Conservation (phyloP, 2,329 filamentous ascomycete species). For the Tolypocladium tropicale region DNA sequence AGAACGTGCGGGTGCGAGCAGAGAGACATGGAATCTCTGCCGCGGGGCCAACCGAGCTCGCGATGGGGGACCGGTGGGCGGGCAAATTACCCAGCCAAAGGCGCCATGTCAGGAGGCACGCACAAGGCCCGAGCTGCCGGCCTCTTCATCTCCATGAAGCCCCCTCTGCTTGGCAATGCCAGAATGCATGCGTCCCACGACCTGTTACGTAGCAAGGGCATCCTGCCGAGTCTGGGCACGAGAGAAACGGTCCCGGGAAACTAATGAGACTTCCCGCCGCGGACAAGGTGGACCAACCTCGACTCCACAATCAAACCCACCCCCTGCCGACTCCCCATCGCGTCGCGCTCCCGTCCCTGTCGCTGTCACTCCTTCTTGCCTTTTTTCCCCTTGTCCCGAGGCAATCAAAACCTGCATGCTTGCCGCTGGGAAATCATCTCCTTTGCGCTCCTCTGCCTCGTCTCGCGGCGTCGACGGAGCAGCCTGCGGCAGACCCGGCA, state of each 20-base stretch:
- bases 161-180: not conserved
- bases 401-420: not conserved
- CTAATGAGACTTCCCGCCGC: not conserved
- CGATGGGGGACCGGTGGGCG: not conserved
- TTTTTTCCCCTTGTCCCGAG: not conserved
- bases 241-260: not conserved
- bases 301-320: not conserved
- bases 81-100: not conserved
- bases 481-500: not conserved
- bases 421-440: not conserved
- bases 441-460: not conserved
- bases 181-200: not conserved
- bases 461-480: not conserved
- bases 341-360: not conserved
- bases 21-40: not conserved
- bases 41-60: not conserved
- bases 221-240: not conserved
- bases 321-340: not conserved
- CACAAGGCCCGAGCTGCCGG: not conserved
- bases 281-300: not conserved
- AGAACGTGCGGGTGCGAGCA: not conserved
- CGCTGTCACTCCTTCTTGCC: not conserved
- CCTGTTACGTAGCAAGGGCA: not conserved
- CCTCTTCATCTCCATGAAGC: too few species aligned
- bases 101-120: not conserved